These are phyloP conservation scores for Meyerozyma carpophila DNA, from an alignment of 1,139 yeast species.

Conservation along the genomic window DNA sequence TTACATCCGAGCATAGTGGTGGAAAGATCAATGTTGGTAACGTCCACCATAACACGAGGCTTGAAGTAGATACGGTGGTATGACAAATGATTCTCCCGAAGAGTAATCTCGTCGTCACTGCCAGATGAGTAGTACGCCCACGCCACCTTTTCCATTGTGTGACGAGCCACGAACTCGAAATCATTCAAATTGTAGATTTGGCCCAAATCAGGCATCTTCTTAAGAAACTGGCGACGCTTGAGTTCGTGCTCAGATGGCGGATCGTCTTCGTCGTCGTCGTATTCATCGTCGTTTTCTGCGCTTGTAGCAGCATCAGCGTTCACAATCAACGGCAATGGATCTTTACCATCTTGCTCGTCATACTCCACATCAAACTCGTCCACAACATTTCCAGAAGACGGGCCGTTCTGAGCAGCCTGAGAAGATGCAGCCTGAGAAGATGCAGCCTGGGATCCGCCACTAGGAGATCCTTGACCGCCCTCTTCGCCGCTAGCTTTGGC, in stretches of 20 bases:
- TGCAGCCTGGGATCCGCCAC: neutral
- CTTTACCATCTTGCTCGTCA: conserved; percentile 37
- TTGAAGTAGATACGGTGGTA: conserved; percentile 82
- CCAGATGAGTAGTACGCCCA: conserved; percentile 94
- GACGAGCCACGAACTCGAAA: conserved; percentile 80
- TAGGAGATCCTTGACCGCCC: conserved; percentile 1
- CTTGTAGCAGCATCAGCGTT: neutral
- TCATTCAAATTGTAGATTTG: conserved; percentile 69
- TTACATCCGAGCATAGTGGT: conserved; percentile 49
- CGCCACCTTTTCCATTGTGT: conserved; percentile 68
- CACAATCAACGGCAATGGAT: conserved; percentile 16
- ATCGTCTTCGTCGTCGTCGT: conserved; percentile 19
- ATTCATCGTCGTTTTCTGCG: conserved; percentile 13
- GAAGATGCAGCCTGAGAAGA: conserved; percentile 1
- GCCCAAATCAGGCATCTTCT: conserved; percentile 56
- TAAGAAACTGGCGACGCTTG: conserved; percentile 12
- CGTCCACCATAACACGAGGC: conserved; percentile 77
- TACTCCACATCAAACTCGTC: conserved; percentile 45
- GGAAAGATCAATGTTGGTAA: conserved; percentile 42
- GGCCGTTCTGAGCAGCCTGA: neutral
- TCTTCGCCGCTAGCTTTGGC: conserved; percentile 2
- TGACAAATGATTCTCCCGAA: conserved; percentile 85
- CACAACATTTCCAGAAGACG: conserved; percentile 16
- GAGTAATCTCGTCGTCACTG: conserved; percentile 84
- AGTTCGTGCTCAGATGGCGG: conserved; percentile 32